Evolutionary conservation across 192 early-diverging fungal species (phyloP).

Genomic region (Thoreauomyces humboldtii): DNA sequence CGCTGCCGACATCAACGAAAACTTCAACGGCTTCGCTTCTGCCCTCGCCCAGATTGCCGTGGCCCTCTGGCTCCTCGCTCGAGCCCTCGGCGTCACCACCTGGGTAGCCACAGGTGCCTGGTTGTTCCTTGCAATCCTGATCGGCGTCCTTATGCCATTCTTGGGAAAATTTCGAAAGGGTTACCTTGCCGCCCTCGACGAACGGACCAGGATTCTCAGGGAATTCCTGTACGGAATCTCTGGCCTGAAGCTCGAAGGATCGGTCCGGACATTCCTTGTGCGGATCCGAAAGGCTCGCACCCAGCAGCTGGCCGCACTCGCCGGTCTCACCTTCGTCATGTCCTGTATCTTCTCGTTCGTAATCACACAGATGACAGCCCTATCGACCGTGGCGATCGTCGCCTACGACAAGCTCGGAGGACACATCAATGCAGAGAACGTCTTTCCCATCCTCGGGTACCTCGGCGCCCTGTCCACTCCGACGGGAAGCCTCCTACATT

Average conservation of each 20-base stretch:
- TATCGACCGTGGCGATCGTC: background rate
- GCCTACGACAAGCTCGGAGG: background rate
- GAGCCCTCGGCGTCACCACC: background rate
- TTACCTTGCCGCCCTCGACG: conserved; percentile 23
- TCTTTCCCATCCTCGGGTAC: conserved; percentile 9
- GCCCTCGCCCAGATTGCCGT: conserved; percentile 4
- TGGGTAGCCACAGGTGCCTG: conserved; percentile 11
- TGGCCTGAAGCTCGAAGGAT: conserved; percentile 2
- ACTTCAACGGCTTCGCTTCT: background rate
- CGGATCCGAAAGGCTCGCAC: background rate
- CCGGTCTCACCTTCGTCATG: background rate
- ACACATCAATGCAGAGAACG: background rate
- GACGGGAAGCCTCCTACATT: background rate
- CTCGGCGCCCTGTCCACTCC: background rate
- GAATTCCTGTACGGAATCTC: conserved; percentile 35
- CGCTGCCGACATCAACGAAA: background rate
- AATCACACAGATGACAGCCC: background rate
- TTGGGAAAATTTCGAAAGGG: background rate
- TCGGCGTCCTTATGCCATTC: background rate
- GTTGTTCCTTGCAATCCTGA: background rate
- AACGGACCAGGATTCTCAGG: conserved; percentile 20
- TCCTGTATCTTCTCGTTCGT: background rate
- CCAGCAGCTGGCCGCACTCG: background rate
- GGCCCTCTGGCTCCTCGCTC: background rate
- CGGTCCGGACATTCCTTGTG: background rate